Evolutionary conservation across 208 protist species (phyloP).

Genomic region (Leishmania tarentolae): DNA sequence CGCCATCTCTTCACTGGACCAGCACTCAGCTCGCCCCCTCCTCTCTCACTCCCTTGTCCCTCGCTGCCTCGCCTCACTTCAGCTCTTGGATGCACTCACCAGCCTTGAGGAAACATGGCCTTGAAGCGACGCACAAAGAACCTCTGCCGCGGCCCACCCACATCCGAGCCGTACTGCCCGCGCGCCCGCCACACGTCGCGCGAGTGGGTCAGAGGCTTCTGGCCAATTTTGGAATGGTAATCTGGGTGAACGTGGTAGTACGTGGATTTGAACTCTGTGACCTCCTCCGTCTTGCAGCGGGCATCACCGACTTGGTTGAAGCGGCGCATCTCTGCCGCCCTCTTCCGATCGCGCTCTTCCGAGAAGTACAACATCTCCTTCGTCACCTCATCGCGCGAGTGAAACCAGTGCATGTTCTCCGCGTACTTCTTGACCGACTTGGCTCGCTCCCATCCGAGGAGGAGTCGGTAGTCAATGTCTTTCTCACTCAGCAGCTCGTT

Average conservation of each 20-base stretch:
- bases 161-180: constrained; percentile 86
- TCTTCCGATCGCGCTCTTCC: constrained; percentile 61
- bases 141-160: constrained; percentile 85
- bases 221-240: constrained; percentile 79
- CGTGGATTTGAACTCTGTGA: constrained; percentile 85
- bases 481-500: constrained; percentile 53
- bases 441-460: constrained; percentile 83
- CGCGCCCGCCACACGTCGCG: constrained; percentile 84
- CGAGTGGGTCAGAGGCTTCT: constrained; percentile 70
- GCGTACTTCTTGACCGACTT: constrained; percentile 78
- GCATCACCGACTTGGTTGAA: constrained; percentile 64
- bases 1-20: background rate
- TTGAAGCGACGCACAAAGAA: constrained; percentile 91
- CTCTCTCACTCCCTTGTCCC: background rate
- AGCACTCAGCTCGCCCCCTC: background rate
- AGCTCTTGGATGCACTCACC: constrained; percentile 34
- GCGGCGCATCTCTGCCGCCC: constrained; percentile 47
- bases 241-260: constrained; percentile 90
- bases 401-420: constrained; percentile 92
- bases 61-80: background rate
- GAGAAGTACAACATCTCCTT: constrained; percentile 87
- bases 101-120: constrained; percentile 87
- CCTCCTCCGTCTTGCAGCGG: constrained; percentile 64
- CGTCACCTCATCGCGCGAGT: constrained; percentile 86
- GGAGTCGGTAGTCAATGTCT: constrained; percentile 78